Conservation (phyloP, 495 filamentous ascomycete genomes). For the Xeromyces bisporus region DNA sequence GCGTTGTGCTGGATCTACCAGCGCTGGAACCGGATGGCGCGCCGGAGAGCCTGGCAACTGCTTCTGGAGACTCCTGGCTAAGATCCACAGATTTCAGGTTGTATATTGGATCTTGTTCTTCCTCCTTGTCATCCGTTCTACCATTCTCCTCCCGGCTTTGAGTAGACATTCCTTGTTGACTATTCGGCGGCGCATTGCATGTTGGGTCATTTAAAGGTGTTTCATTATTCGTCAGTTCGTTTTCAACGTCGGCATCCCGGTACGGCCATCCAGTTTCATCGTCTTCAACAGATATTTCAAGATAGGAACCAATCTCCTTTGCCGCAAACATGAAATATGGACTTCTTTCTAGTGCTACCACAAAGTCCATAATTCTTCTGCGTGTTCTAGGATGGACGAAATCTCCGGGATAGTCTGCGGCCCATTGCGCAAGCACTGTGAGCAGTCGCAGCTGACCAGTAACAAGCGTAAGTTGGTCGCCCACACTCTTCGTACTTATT, state of each 20-base stretch:
- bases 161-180: slow-evolving; percentile 12
- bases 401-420: slow-evolving; percentile 79
- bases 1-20: slow-evolving; percentile 22
- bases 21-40: slow-evolving; percentile 24
- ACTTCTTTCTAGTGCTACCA: slow-evolving; percentile 46
- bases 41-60: slow-evolving; percentile 24
- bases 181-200: slow-evolving; percentile 23
- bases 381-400: slow-evolving; percentile 70
- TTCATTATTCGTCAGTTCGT: slow-evolving; percentile 20
- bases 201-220: slow-evolving; percentile 21
- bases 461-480: slow-evolving; percentile 47
- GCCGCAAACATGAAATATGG: slow-evolving; percentile 66
- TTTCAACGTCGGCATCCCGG: slow-evolving; percentile 35
- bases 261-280: slow-evolving; percentile 70
- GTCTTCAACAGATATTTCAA: slow-evolving; percentile 49
- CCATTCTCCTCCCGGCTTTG: slow-evolving; percentile 14
- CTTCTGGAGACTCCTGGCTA: slow-evolving; percentile 23
- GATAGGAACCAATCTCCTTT: slow-evolving; percentile 57
- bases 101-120: slow-evolving; percentile 27
- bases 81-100: slow-evolving; percentile 28
- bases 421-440: slow-evolving; percentile 74
- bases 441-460: slow-evolving; percentile 69
- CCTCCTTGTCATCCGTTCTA: slow-evolving; percentile 19
- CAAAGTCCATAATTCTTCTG: slow-evolving; percentile 51
- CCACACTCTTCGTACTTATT: slow-evolving; percentile 41